Evolutionary conservation across 441 rosid species (phyloP).

Genomic region (Biscutella laevigata): DNA sequence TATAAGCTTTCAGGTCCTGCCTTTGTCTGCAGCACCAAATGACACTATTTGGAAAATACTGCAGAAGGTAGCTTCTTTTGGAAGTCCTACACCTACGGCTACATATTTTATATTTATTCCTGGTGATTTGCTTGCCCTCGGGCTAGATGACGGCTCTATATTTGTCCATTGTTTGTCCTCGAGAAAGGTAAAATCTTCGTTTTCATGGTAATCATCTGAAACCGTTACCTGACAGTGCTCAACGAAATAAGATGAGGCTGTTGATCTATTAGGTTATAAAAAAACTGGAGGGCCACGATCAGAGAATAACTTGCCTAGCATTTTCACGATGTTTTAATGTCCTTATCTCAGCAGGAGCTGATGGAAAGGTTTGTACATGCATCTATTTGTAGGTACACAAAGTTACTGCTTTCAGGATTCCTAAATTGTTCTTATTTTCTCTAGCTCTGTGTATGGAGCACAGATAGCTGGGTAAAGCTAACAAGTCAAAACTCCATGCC

Average conservation of each 20-base stretch:
- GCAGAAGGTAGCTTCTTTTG: conserved; percentile 26
- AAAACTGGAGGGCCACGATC: conserved; percentile 27
- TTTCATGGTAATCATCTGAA: neutral
- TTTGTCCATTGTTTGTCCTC: conserved; percentile 24
- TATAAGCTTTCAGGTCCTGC: neutral
- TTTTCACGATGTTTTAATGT: conserved; percentile 26
- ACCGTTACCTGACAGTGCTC: neutral
- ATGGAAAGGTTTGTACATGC: conserved; percentile 25
- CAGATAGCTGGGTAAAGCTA: conserved; percentile 25
- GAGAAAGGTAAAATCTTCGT: conserved; percentile 25
- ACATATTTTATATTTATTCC: conserved; percentile 30
- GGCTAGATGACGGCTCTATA: conserved; percentile 31
- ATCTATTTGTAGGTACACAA: neutral
- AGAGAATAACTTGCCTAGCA: conserved; percentile 28
- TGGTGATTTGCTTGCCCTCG: conserved; percentile 25
- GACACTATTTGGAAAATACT: conserved; percentile 9
- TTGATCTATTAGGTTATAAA: conserved; percentile 21
- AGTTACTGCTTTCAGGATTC: neutral
- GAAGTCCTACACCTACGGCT: conserved; percentile 24
- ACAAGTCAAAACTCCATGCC: neutral
- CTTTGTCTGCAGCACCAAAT: conserved; percentile 9
- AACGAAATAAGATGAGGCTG: neutral
- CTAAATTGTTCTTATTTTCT: neutral
- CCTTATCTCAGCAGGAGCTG: conserved; percentile 32
- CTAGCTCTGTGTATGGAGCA: conserved; percentile 32